Base-by-base conservation (phyloP, 2,329 filamentous ascomycete genomes). In the Diaporthe humulicola region DNA sequence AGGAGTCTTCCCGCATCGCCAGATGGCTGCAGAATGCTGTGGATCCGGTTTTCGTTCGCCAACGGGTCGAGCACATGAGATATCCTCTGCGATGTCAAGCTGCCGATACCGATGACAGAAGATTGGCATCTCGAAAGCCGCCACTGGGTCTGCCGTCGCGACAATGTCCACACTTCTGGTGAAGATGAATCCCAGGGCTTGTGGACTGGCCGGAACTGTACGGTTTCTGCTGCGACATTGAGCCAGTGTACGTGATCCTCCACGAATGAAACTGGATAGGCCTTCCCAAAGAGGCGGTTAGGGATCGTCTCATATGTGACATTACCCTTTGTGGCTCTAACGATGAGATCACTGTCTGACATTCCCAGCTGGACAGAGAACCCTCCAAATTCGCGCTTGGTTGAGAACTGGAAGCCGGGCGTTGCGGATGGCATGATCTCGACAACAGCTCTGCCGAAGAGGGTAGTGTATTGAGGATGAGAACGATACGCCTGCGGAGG, bases 231-330 rank as follows among this genome's bases (percentile, higher is more conserved):
- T 0, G 76, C 50, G 0, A 79, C 4, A 25, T 86, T 76, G 57
- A 87, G 84, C 89, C 89, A 91, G 73, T 90, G 88, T 0, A 83
- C 80, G 71, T 83, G 86, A 0, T 84, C 76, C 1, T 85, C 57
- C 0, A 86, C 76, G 9, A 90, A 85, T 0, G 76, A 61, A 0
- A 72, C 14, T 0, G 87, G 87, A 0, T 88, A 74, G 0, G 70
- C 61, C 0, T 33, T 70, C 0, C 70, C 2, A 0, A 88, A 78
- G 0, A 82, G 7, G 90, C 75, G 48, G 0, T 76, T 70, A 0
- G 87, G 85, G 0, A 88, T 33, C 0, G 88, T 76, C 19, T 85
- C 79, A 4, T 74, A 80, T 0, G 30, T 69, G 0, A 64, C 1
- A 1, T 71, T 73, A 12, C 77, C 45, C 8, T 78, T 77, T 0